Percentiles rank a stretch among this genome's conserved stretches.
Evolutionary conservation across 768 basidiomycete species (phyloP).

Genomic region (Tricholoma bakamatsutake): DNA sequence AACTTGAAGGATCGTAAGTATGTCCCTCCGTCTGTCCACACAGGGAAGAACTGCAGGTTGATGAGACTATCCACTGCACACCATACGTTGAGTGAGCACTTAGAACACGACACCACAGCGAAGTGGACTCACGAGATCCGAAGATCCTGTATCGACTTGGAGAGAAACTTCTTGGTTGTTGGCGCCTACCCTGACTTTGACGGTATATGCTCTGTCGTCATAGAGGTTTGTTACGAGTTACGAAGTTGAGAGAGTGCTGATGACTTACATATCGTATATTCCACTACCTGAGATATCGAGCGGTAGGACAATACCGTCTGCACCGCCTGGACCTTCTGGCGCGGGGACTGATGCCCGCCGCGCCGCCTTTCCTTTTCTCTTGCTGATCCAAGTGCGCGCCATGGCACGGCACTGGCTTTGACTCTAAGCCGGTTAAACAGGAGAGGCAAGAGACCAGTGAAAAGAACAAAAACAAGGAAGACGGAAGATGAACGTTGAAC

Average conservation of each 20-base stretch:
- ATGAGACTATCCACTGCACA: slow-evolving; percentile 70
- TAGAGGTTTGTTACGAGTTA: neutral
- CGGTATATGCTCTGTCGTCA: slow-evolving; percentile 51
- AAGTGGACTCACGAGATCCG: slow-evolving; percentile 56
- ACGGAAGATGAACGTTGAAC: no score
- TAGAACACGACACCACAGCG: neutral
- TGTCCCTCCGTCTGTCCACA: slow-evolving; percentile 43
- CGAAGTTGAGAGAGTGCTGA: no score
- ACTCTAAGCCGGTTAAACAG: no score
- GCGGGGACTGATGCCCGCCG: slow-evolving; percentile 7
- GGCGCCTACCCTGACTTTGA: slow-evolving; percentile 51
- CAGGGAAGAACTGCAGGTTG: slow-evolving; percentile 48
- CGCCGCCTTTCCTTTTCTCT: slow-evolving; percentile 12
- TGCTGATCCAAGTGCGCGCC: neutral
- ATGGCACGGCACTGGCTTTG: neutral
- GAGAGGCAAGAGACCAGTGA: no score
- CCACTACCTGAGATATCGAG: slow-evolving; percentile 50
- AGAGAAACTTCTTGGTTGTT: slow-evolving; percentile 47
- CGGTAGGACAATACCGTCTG: slow-evolving; percentile 52
- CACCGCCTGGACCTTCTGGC: slow-evolving; percentile 38
- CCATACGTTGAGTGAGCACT: neutral
- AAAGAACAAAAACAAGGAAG: no score
- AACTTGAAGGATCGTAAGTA: slow-evolving; percentile 49
- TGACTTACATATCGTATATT: slow-evolving; percentile 55
- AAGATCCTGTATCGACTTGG: slow-evolving; percentile 79